These are phyloP conservation scores for Ogataea angusta DNA, from an alignment of 805 yeast genomes.

Conservation along the genomic window DNA sequence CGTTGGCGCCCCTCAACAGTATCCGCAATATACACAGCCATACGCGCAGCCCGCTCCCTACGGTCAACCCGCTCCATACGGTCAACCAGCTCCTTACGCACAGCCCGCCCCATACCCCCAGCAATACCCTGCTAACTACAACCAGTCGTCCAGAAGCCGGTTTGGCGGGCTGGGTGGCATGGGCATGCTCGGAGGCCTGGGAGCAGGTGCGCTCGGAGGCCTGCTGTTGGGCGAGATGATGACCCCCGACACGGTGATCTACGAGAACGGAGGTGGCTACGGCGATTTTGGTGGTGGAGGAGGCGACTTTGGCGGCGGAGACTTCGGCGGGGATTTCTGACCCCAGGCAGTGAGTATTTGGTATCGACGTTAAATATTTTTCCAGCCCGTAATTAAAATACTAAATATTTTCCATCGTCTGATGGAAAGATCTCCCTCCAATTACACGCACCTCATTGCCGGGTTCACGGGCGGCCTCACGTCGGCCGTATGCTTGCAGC, in stretches of 20 bases:
- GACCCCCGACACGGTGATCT: constrained; percentile 15
- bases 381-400: not conserved
- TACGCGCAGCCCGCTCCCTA: constrained; percentile 5
- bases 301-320: no score
- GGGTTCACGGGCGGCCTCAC: constrained; percentile 85
- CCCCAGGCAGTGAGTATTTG: not conserved
- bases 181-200: constrained; percentile 34
- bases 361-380: not conserved
- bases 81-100: no score
- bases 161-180: constrained; percentile 16
- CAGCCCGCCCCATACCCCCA: constrained; percentile 19
- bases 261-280: constrained; percentile 19
- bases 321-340: constrained; percentile 2
- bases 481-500: constrained; percentile 79
- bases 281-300: constrained; percentile 24
- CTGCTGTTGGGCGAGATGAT: constrained; percentile 29
- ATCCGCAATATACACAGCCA: constrained; percentile 18
- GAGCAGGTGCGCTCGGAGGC: constrained; percentile 29
- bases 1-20: constrained; percentile 8
- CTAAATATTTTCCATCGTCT: not conserved
- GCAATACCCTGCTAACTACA: constrained; percentile 18
- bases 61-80: no score
- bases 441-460: constrained; percentile 58
- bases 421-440: constrained; percentile 13
- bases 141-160: constrained; percentile 18